These are phyloP conservation scores for Diaporthe sp. DNA, from an alignment of 2,329 filamentous ascomycete genomes.

Conservation along the genomic window DNA sequence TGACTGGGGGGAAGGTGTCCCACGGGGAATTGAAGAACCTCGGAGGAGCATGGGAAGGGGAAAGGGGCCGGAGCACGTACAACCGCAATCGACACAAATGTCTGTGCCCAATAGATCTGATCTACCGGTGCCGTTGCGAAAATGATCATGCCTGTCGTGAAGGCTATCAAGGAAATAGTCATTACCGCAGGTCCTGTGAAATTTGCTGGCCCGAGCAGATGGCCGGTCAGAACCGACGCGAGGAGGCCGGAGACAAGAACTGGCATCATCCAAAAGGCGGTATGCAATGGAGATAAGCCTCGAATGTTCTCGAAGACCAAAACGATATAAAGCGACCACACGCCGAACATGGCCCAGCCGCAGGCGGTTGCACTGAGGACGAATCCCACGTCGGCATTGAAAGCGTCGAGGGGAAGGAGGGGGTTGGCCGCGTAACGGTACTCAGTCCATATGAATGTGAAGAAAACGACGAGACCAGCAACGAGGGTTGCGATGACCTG, in stretches of 20 bases:
- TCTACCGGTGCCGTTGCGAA: constrained; percentile 50
- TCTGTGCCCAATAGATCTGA: constrained; percentile 65
- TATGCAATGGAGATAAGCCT: constrained; percentile 40
- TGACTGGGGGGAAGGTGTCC: not conserved
- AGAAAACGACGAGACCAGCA: constrained; percentile 59
- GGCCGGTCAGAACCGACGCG: constrained; percentile 46
- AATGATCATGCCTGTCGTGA: constrained; percentile 40
- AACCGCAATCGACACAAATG: constrained; percentile 58
- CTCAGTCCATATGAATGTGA: constrained; percentile 63
- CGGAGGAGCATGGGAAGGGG: not conserved
- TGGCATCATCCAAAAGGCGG: constrained; percentile 45
- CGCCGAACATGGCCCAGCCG: constrained; percentile 65
- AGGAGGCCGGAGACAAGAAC: constrained; percentile 42
- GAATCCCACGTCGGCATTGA: constrained; percentile 61
- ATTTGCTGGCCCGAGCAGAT: constrained; percentile 43
- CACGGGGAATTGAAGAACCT: too few relatives aligned
- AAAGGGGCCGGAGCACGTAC: not conserved
- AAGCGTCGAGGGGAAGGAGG: constrained; percentile 65
- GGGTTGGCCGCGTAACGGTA: constrained; percentile 56
- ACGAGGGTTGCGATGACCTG: constrained; percentile 64
- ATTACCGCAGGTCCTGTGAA: constrained; percentile 43
- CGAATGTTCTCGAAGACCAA: constrained; percentile 59
- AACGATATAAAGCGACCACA: constrained; percentile 63
- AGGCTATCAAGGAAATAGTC: constrained; percentile 39
- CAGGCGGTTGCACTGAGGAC: constrained; percentile 65